Evolutionary conservation across 208 protist genomes (phyloP).

Genomic region (Herpetomonas samuelpessoai): DNA sequence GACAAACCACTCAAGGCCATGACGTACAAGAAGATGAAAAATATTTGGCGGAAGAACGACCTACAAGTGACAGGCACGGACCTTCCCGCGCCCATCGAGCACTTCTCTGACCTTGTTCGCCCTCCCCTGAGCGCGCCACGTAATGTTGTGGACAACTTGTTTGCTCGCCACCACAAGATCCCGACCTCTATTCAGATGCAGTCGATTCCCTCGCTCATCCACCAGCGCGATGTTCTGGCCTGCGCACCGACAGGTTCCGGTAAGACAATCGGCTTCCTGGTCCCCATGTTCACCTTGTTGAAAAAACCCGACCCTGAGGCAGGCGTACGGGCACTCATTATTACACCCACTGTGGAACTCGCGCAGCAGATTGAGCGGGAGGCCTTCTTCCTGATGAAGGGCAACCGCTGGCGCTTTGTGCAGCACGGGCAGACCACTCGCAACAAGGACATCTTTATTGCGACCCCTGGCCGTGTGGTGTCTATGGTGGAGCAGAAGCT

Average conservation of each 20-base stretch:
- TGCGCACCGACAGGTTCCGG: constrained; percentile 92
- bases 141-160: constrained; percentile 81
- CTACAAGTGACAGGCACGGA: constrained; percentile 75
- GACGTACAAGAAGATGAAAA: constrained; percentile 71
- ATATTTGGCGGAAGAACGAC: constrained; percentile 82
- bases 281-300: constrained; percentile 93
- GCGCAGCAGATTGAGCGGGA: constrained; percentile 95
- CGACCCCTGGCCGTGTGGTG: constrained; percentile 86
- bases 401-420: constrained; percentile 84
- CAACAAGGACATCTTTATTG: constrained; percentile 92
- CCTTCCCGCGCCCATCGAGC: constrained; percentile 75
- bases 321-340: constrained; percentile 92
- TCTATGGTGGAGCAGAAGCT: constrained; percentile 77
- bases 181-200: constrained; percentile 98
- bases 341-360: constrained; percentile 96
- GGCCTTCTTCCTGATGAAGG: constrained; percentile 86
- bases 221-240: constrained; percentile 84
- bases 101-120: constrained; percentile 81
- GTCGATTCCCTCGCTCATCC: constrained; percentile 92
- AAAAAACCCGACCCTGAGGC: constrained; percentile 57
- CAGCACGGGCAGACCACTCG: constrained; percentile 88
- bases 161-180: constrained; percentile 74
- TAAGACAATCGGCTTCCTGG: constrained; percentile 95
- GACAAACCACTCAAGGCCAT: constrained; percentile 64
- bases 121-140: constrained; percentile 73